Evolutionary conservation across 2,329 filamentous ascomycete genomes (phyloP), one percentile per base, ranked within the genome.

Genomic region (Aspergillus phoenicis): DNA sequence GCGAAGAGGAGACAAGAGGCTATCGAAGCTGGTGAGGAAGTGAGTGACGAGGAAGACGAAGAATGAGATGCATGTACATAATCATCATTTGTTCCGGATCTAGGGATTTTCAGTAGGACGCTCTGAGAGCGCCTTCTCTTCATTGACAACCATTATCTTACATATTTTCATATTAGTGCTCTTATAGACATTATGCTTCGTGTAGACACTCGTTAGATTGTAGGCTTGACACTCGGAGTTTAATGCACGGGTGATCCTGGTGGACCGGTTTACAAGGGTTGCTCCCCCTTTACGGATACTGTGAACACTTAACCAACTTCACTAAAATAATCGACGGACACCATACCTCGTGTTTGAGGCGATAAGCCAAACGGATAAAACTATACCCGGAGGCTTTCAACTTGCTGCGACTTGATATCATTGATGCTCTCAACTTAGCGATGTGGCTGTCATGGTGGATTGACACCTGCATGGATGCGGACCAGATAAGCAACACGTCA

Each of bases 11-110:
- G 83, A 62, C 78, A 83, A 57, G 78, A 80, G 66, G 82, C 81
- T 28, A 82, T 84, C 62, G 84, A 82, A 41, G 81, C 79, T 30
- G 84, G 82, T 0, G 82, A 83, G 64, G 83, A 84, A 52, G 77
- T 81, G 17, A 80, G 77, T 63, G 80, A 81, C 30, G 81, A 81
- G 13, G 79, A 78, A n/a, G 74, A 71, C 20, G 75, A 72, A 36
- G 64, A 66, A 10, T 61, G 60, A 39, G 62, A 48, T n/a, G 24
- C 17, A n/a, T 56, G 39, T 56, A 56, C 45, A 55, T 53, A 26
- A 15, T 24, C 3, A 20, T 24, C 36, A 39, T 22, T 3, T 30
- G 15, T 33, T 33, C 5, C 30, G 4, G 30, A 51, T 33, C 0
- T 51, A 24, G 20, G 15, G 15, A n/a, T 20, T 49, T 4, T 8